These are phyloP conservation scores for Pythium dissimile DNA, from an alignment of 352 stramenopile genomes.

Conservation along the genomic window DNA sequence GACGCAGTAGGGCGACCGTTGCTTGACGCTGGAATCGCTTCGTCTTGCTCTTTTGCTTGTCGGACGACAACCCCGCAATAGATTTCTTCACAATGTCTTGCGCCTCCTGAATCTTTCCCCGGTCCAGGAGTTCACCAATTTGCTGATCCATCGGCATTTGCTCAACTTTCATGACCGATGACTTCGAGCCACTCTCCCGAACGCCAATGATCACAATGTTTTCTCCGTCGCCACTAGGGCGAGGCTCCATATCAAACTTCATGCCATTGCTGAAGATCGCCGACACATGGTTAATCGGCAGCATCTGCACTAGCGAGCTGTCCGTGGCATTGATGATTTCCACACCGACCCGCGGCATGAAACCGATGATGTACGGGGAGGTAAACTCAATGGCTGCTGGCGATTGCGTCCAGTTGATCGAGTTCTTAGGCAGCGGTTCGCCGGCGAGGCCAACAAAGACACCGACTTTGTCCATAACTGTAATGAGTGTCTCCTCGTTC, in stretches of 20 bases:
- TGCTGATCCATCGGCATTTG: constrained; percentile 85
- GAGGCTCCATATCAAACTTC: constrained; percentile 89
- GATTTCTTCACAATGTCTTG: constrained; percentile 84
- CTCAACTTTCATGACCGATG: constrained; percentile 81
- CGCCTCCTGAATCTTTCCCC: constrained; percentile 82
- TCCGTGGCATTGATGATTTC: constrained; percentile 79
- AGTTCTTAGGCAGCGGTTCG: constrained; percentile 78
- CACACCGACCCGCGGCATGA: constrained; percentile 71
- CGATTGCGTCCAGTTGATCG: constrained; percentile 78
- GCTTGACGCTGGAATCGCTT: constrained; percentile 87
- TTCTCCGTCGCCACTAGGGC: constrained; percentile 64
- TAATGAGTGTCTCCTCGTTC: constrained; percentile 82
- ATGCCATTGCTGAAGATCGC: constrained; percentile 89
- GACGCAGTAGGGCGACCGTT: constrained; percentile 67
- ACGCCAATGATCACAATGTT: constrained; percentile 78
- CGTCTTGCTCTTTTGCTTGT: constrained; percentile 87
- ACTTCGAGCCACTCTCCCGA: constrained; percentile 59
- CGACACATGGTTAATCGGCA: constrained; percentile 54
- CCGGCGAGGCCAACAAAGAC: constrained; percentile 80
- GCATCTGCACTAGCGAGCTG: constrained; percentile 70
- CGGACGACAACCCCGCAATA: constrained; percentile 57
- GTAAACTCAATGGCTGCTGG: constrained; percentile 76
- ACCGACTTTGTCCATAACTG: constrained; percentile 78
- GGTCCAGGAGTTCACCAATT: constrained; percentile 78
- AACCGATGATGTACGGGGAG: constrained; percentile 68